Percentiles rank a stretch among this genome's conserved stretches.
phyloP scores from a whole-genome alignment of 306 rosid species.

The Prunus padus region DNA sequence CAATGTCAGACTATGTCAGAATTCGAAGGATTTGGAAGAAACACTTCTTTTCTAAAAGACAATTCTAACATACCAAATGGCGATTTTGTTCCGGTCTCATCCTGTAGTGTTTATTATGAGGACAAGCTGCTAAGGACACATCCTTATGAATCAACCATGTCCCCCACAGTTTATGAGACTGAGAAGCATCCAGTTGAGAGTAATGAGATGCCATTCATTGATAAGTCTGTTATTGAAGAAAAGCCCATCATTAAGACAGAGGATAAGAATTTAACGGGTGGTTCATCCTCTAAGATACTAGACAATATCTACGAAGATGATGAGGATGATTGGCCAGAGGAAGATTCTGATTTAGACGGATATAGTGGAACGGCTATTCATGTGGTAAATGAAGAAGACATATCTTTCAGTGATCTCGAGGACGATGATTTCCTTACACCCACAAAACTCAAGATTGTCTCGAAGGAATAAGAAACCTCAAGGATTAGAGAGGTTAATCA shows the following conservation, averaged over 20 bases:
- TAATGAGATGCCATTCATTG: constrained; percentile 47
- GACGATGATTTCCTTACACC: constrained; percentile 68
- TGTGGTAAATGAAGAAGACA: constrained; percentile 72
- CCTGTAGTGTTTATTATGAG: constrained; percentile 44
- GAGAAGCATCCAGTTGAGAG: constrained; percentile 52
- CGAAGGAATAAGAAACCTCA: constrained; percentile 38
- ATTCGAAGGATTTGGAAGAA: constrained; percentile 48
- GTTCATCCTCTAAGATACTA: constrained; percentile 45
- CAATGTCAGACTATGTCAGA: constrained; percentile 63
- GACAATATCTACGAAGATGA: constrained; percentile 53
- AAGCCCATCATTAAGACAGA: constrained; percentile 41
- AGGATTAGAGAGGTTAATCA: constrained; percentile 6
- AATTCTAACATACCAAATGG: constrained; percentile 35
- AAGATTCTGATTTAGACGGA: constrained; percentile 60
- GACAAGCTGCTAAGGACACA: constrained; percentile 33
- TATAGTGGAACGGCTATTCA: constrained; percentile 32
- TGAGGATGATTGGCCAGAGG: constrained; percentile 86
- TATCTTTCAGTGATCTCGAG: constrained; percentile 95
- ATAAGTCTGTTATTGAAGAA: constrained; percentile 64
- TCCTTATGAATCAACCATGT: constrained; percentile 35
- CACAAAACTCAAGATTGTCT: constrained; percentile 32
- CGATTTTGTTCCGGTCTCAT: constrained; percentile 37
- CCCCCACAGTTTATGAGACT: constrained; percentile 47
- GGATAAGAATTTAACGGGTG: constrained; percentile 41
- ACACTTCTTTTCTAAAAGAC: constrained; percentile 42